Conservation (phyloP, 2,329 filamentous ascomycete species). For the Biscogniauxia marginata region DNA sequence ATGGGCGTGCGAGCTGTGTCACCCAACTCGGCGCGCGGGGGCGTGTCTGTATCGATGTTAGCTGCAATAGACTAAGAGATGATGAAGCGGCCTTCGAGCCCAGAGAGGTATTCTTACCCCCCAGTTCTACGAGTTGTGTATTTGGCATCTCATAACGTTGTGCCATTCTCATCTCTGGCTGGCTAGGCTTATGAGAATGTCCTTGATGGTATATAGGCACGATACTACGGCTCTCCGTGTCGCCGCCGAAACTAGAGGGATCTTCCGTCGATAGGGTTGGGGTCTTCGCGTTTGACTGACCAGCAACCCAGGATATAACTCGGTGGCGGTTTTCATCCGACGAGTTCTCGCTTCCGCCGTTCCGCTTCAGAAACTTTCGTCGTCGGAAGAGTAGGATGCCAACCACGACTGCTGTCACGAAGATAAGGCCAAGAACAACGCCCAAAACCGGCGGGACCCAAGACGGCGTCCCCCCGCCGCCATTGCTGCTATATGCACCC, state of each 20-base stretch:
- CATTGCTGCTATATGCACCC: conserved; percentile 18
- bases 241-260: conserved; percentile 38
- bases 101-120: conserved; percentile 36
- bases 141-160: conserved; percentile 41
- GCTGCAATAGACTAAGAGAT: conserved; percentile 2
- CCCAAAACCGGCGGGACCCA: conserved; percentile 64
- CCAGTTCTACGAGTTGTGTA: conserved; percentile 46
- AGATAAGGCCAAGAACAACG: conserved; percentile 57
- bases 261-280: conserved; percentile 46
- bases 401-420: conserved; percentile 52
- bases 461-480: conserved; percentile 44
- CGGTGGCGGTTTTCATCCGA: conserved; percentile 47
- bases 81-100: background rate
- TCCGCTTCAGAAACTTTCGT: conserved; percentile 41
- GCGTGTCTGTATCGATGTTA: conserved; percentile 38
- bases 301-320: conserved; percentile 53
- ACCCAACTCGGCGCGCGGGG: conserved; percentile 44
- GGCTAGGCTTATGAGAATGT: conserved; percentile 2
- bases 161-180: conserved; percentile 13
- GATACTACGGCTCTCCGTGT: conserved; percentile 35
- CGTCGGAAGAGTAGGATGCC: conserved; percentile 53
- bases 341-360: conserved; percentile 37
- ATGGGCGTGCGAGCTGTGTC: conserved; percentile 41
- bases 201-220: conserved; percentile 19
- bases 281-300: conserved; percentile 43